phyloP scores from a whole-genome alignment of 2,329 filamentous ascomycete species.

The Botrytis squamosa region DNA sequence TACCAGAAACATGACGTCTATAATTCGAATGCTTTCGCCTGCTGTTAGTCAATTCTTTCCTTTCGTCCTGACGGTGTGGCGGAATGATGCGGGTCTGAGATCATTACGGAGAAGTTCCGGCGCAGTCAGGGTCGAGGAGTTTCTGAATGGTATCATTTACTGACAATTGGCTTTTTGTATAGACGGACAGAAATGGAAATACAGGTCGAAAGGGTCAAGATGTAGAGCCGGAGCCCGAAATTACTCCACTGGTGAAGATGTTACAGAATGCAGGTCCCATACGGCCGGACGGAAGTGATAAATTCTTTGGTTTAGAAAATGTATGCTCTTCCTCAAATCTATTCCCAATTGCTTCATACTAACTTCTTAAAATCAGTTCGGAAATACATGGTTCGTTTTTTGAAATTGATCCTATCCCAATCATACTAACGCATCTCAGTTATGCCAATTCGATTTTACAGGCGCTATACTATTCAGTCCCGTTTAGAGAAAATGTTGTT shows the following conservation, averaged over 20 bases:
- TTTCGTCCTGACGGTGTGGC: not conserved
- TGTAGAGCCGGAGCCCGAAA: constrained; percentile 46
- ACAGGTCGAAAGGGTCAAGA: constrained; percentile 36
- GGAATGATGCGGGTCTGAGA: not conserved
- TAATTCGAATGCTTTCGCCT: constrained; percentile 22
- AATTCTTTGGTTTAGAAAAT: constrained; percentile 98
- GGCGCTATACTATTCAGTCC: constrained; percentile 91
- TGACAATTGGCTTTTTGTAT: constrained; percentile 24
- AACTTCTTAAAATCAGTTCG: constrained; percentile 63
- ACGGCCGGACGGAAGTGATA: constrained; percentile 86
- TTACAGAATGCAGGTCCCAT: constrained; percentile 78
- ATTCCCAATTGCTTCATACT: constrained; percentile 25
- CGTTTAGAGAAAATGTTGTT: constrained; percentile 91
- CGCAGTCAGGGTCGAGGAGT: not conserved
- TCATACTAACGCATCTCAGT: constrained; percentile 50
- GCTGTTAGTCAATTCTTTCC: constrained; percentile 15
- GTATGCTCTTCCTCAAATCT: constrained; percentile 54
- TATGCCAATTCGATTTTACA: constrained; percentile 99
- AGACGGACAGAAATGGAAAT: constrained; percentile 31
- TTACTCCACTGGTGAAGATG: constrained; percentile 69
- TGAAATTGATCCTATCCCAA: not conserved
- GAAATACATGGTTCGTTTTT: constrained; percentile 81
- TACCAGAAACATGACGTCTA: constrained; percentile 11
- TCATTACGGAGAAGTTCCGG: not conserved
- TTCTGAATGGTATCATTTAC: constrained; percentile 16